Conservation (phyloP, 2,329 filamentous ascomycete species). For the Hypoxylon sp. region DNA sequence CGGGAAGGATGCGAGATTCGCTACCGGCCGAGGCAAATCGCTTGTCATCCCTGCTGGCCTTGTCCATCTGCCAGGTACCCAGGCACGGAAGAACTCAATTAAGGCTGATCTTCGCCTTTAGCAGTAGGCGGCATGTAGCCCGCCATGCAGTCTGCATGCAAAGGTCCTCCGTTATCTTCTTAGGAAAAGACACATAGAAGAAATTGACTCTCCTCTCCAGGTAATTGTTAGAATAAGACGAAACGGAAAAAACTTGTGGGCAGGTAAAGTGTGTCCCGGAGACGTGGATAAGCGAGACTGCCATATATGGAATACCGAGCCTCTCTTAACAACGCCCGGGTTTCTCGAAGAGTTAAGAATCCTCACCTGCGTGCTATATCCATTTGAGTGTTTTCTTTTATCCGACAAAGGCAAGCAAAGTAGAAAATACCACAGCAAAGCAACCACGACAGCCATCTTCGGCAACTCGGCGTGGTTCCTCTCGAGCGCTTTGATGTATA, state of each 20-base stretch:
- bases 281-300: constrained; percentile 32
- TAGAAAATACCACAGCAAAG: constrained; percentile 14
- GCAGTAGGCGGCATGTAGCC: constrained; percentile 28
- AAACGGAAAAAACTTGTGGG: constrained; percentile 16
- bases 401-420: constrained; percentile 8
- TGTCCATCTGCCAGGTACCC: constrained; percentile 41
- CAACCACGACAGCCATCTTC: constrained; percentile 19
- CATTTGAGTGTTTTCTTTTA: constrained; percentile 9
- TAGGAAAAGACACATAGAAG: constrained; percentile 24
- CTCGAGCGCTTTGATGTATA: constrained; percentile 4
- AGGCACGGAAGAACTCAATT: constrained; percentile 40
- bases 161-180: constrained; percentile 40
- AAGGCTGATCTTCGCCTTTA: constrained; percentile 43
- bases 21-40: constrained; percentile 34
- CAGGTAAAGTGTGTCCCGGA: constrained; percentile 24
- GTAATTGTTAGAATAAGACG: neutral
- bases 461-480: constrained; percentile 24
- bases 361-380: constrained; percentile 15
- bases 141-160: constrained; percentile 22
- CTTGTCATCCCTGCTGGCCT: constrained; percentile 30
- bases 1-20: constrained; percentile 34
- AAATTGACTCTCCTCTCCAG: neutral
- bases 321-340: constrained; percentile 23
- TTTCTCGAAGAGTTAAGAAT: constrained; percentile 11
- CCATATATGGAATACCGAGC: constrained; percentile 34